Percentiles rank a stretch among this genome's conserved stretches.
Conservation (phyloP, 2,329 filamentous ascomycete genomes). For the Thelonectria olida region DNA sequence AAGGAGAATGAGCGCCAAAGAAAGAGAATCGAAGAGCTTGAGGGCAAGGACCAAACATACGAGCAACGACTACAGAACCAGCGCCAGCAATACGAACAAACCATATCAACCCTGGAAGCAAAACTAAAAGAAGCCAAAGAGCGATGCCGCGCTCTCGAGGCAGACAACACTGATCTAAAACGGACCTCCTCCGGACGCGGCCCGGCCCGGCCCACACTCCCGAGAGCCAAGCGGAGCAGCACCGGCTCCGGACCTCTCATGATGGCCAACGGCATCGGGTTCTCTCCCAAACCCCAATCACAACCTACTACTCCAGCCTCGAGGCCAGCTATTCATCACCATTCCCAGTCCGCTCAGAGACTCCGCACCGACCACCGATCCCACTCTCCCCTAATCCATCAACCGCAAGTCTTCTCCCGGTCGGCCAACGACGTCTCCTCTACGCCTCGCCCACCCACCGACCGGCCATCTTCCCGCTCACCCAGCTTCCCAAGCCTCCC, state of each 20-base stretch:
- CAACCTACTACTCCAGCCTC: constrained; percentile 35
- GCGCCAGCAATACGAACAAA: constrained; percentile 45
- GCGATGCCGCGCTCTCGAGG: constrained; percentile 43
- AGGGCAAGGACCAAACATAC: constrained; percentile 52
- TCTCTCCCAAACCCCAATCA: constrained; percentile 35
- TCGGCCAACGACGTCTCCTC: constrained; percentile 7
- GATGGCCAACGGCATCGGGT: constrained; percentile 25
- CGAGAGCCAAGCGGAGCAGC: constrained; percentile 30
- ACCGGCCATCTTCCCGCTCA: constrained; percentile 33
- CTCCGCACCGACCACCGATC: constrained; percentile 21
- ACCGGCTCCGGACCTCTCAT: constrained; percentile 23
- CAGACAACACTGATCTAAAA: constrained; percentile 34
- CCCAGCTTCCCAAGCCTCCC: constrained; percentile 38
- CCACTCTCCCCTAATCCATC: constrained; percentile 12
- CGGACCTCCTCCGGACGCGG: constrained; percentile 29
- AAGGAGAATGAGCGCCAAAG: constrained; percentile 46
- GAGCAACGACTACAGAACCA: constrained; percentile 49
- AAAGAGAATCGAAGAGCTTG: constrained; percentile 47
- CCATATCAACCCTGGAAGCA: constrained; percentile 44
- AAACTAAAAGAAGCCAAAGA: constrained; percentile 49
- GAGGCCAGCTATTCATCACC: constrained; percentile 26
- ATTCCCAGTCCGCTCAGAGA: constrained; percentile 31
- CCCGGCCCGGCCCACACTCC: constrained; percentile 24
- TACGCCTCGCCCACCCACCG: constrained; percentile 19
- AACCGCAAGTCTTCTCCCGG: constrained; percentile 19